A percentile compares a stretch with the other conserved stretches of the same genome.
Conservation (phyloP, 257 asterid species). For the Cinchona pubescens region DNA sequence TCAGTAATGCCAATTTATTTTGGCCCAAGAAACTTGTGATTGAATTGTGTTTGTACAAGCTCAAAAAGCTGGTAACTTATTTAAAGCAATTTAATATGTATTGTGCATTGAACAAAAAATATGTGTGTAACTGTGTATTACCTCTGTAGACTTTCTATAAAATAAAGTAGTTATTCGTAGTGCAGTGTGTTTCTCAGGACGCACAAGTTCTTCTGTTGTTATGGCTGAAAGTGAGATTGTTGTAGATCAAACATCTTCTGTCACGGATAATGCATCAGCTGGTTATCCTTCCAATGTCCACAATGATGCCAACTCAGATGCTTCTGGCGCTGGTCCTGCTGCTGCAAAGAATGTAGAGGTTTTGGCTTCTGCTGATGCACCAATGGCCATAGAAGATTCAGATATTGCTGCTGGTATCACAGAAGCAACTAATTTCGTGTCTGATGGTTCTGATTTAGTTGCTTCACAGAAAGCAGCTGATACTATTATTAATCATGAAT, state of each 20-base stretch:
- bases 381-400: constrained; percentile 11
- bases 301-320: constrained; percentile 21
- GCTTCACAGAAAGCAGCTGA: constrained; percentile 40
- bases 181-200: neutral
- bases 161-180: neutral
- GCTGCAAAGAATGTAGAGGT: constrained; percentile 13
- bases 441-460: constrained; percentile 28
- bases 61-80: neutral
- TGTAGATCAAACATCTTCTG: constrained; percentile 24
- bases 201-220: constrained; percentile 2
- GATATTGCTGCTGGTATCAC: constrained; percentile 7
- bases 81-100: neutral
- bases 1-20: neutral
- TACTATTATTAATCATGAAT: constrained; percentile 25
- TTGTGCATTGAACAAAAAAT: too few relatives aligned
- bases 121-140: too few relatives aligned
- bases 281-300: constrained; percentile 13
- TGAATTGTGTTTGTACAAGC: neutral
- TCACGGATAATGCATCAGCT: constrained; percentile 10
- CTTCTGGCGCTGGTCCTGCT: constrained; percentile 14
- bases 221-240: constrained; percentile 35
- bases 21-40: too few relatives aligned
- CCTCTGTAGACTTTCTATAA: neutral
- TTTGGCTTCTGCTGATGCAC: constrained; percentile 17
- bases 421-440: constrained; percentile 23